These are phyloP conservation scores for Kodamaea sagamina DNA, from an alignment of 805 yeast species.

Conservation along the genomic window DNA sequence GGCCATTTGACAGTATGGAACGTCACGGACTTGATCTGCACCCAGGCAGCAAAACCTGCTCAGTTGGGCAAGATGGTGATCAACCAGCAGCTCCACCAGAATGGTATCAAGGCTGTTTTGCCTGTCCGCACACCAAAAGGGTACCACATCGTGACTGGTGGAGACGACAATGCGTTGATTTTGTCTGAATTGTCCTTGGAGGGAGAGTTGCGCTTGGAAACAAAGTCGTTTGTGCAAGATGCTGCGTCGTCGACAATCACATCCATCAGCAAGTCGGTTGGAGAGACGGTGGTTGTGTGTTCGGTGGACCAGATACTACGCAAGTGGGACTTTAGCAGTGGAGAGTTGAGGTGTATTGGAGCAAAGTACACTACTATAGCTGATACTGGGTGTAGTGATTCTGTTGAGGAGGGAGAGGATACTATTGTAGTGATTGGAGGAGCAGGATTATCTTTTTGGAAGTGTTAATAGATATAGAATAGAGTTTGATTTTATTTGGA, in stretches of 20 bases:
- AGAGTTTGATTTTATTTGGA: no score
- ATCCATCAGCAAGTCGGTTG: conserved; percentile 44
- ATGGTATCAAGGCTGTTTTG: conserved; percentile 72
- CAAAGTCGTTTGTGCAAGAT: conserved; percentile 37
- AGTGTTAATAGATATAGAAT: conserved; percentile 10
- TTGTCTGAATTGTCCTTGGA: conserved; percentile 23
- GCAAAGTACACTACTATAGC: conserved; percentile 77
- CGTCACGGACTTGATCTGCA: conserved; percentile 30
- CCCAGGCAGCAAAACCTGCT: neutral
- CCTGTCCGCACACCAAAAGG: conserved; percentile 15
- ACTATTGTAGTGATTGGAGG: conserved; percentile 65
- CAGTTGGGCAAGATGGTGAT: conserved; percentile 1
- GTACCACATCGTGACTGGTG: conserved; percentile 66
- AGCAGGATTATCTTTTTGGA: conserved; percentile 66
- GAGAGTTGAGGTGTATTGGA: conserved; percentile 29
- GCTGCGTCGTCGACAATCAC: conserved; percentile 93
- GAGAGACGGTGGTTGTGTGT: conserved; percentile 50
- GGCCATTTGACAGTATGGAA: conserved; percentile 73
- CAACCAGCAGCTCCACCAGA: conserved; percentile 71
- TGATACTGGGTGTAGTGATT: conserved; percentile 78
- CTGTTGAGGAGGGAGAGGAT: conserved; percentile 27
- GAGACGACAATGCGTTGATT: conserved; percentile 82
- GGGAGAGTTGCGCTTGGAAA: conserved; percentile 23
- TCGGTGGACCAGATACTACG: conserved; percentile 84
- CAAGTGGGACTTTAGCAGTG: conserved; percentile 49